These are phyloP conservation scores for Chalara sp. DNA, from an alignment of 2,329 filamentous ascomycete genomes.

Conservation along the genomic window DNA sequence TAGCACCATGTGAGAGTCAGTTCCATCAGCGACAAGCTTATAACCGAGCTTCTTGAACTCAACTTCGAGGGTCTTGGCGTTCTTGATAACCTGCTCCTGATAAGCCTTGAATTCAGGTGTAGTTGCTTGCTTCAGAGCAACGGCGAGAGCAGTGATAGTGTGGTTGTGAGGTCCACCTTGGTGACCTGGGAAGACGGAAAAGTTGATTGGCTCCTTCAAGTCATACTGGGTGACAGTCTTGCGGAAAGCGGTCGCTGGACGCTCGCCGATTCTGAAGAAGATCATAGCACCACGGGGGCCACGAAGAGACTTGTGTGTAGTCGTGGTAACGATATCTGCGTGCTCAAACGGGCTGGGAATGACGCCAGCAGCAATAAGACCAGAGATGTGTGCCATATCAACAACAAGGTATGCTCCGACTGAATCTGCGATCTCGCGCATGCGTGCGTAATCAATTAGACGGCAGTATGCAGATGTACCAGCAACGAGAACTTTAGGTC, in stretches of 20 bases:
- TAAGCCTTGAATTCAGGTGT: conserved; percentile 88
- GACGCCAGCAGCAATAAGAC: conserved; percentile 85
- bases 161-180: conserved; percentile 99
- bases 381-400: conserved; percentile 98
- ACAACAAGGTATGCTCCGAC: conserved; percentile 92
- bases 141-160: conserved; percentile 94
- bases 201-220: conserved; percentile 93
- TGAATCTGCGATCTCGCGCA: conserved; percentile 91
- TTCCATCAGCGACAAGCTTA: conserved; percentile 91
- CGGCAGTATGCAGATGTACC: conserved; percentile 98
- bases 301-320: conserved; percentile 97
- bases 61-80: conserved; percentile 84
- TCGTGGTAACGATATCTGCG: conserved; percentile 96
- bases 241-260: conserved; percentile 82
- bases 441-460: conserved; percentile 91
- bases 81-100: conserved; percentile 85
- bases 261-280: conserved; percentile 97
- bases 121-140: conserved; percentile 90
- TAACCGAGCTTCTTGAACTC: conserved; percentile 83
- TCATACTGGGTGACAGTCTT: conserved; percentile 89
- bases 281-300: conserved; percentile 99
- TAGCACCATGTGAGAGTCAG: conserved; percentile 96
- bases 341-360: conserved; percentile 89
- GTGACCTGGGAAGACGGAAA: conserved; percentile 98
- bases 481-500: conserved; percentile 92